Conservation (phyloP, 305 asterid species). For the Solanum hybrid region DNA sequence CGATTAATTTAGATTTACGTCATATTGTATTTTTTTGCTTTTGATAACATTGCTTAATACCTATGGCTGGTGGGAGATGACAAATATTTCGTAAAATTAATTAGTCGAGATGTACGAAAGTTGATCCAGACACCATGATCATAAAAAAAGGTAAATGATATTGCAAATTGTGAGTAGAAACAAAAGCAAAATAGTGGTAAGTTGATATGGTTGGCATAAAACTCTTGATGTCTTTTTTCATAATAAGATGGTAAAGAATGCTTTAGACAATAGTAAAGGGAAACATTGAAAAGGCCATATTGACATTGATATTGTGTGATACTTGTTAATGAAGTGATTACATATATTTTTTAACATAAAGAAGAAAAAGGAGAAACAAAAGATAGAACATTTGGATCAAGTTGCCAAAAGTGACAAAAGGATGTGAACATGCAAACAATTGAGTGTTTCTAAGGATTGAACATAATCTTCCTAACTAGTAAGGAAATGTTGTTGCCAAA, state of each 20-base stretch:
- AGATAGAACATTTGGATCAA: not conserved
- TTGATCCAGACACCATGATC: not conserved
- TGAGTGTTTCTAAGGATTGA: not conserved
- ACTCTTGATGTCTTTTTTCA: not conserved
- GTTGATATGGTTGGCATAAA: not conserved
- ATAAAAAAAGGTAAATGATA: not conserved
- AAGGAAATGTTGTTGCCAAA: not conserved
- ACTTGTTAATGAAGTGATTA: not conserved
- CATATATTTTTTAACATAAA: not conserved
- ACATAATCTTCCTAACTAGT: not conserved
- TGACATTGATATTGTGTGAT: not conserved
- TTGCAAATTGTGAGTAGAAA: not conserved
- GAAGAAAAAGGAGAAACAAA: not conserved
- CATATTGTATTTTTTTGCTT: not conserved
- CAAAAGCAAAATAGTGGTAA: not conserved
- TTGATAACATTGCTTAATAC: not conserved
- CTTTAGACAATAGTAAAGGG: not conserved
- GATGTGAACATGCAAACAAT: constrained; percentile 1
- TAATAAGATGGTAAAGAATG: not conserved
- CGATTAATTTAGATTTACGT: no score
- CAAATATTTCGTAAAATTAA: not conserved
- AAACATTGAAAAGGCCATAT: not conserved
- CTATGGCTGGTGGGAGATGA: not conserved
- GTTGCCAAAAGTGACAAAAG: not conserved
- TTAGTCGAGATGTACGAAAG: no score